These are phyloP conservation scores for Fusarium sp. DNA, from an alignment of 2,329 filamentous ascomycete genomes.

Conservation along the genomic window DNA sequence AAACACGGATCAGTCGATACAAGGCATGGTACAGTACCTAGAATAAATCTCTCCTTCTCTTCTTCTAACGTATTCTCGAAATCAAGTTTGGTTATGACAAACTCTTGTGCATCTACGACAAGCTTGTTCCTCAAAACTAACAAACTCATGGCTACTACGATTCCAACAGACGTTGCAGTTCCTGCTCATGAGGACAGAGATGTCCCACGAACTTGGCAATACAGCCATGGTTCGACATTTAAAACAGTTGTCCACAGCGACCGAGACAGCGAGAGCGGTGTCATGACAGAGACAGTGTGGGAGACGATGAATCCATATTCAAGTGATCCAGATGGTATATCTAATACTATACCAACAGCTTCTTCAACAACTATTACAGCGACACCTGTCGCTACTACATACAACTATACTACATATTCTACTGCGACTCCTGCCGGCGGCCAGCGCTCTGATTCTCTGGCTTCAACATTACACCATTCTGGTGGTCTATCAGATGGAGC, in stretches of 20 bases:
- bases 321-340: background rate
- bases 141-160: constrained; percentile 27
- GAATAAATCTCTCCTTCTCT: constrained; percentile 14
- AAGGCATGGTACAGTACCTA: constrained; percentile 4
- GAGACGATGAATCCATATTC: constrained; percentile 25
- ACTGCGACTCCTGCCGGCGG: background rate
- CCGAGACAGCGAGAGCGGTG: background rate
- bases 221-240: constrained; percentile 2
- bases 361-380: background rate
- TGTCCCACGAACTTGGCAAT: constrained; percentile 14
- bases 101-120: background rate
- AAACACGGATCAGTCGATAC: constrained; percentile 30
- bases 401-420: background rate
- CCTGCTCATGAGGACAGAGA: constrained; percentile 2
- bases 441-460: background rate
- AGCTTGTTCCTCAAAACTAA: constrained; percentile 11
- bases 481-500: constrained; percentile 14
- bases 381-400: background rate
- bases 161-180: constrained; percentile 6
- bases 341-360: constrained; percentile 5
- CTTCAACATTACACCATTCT: background rate
- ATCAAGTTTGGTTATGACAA: constrained; percentile 16
- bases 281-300: constrained; percentile 20
- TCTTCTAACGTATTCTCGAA: background rate
- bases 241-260: constrained; percentile 11